Evolutionary conservation across 2,329 filamentous ascomycete species (phyloP).

Genomic region (Paramyrothecium roridum): DNA sequence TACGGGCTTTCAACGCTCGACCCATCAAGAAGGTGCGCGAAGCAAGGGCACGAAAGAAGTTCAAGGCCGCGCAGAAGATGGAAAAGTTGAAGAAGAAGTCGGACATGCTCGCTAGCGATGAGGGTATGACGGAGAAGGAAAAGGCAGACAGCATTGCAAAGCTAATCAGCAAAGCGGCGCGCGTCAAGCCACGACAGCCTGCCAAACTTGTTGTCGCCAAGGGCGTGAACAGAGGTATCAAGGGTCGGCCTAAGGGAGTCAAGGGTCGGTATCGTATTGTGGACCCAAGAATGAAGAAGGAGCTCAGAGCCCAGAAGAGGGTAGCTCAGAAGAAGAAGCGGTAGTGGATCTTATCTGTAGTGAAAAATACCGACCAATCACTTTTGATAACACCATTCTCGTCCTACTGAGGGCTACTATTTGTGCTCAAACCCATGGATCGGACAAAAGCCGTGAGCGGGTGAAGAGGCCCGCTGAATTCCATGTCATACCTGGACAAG

Average conservation of each 20-base stretch:
- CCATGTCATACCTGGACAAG: constrained; percentile 69
- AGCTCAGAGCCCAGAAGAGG: constrained; percentile 83
- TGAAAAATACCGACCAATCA: no score
- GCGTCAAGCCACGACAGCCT: constrained; percentile 80
- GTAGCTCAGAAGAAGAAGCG: constrained; percentile 66
- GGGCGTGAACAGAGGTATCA: constrained; percentile 79
- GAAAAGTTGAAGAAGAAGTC: constrained; percentile 98
- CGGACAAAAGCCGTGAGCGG: constrained; percentile 55
- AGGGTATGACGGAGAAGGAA: constrained; percentile 92
- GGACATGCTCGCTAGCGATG: constrained; percentile 83
- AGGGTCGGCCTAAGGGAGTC: constrained; percentile 83
- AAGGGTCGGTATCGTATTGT: constrained; percentile 99
- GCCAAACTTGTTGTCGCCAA: constrained; percentile 87
- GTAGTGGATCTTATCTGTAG: constrained; percentile 5
- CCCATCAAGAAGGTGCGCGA: constrained; percentile 99
- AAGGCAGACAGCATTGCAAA: constrained; percentile 83
- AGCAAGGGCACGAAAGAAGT: constrained; percentile 94
- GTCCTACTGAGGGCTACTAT: constrained; percentile 5
- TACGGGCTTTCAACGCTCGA: constrained; percentile 86
- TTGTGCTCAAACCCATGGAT: constrained; percentile 21
- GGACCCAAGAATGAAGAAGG: constrained; percentile 93
- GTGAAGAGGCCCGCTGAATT: constrained; percentile 68
- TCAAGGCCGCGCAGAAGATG: constrained; percentile 83
- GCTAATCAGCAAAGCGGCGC: constrained; percentile 76
- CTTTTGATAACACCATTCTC: no score